Conservation (phyloP, 2,329 filamentous ascomycete genomes). For the Didymella lethalis region DNA sequence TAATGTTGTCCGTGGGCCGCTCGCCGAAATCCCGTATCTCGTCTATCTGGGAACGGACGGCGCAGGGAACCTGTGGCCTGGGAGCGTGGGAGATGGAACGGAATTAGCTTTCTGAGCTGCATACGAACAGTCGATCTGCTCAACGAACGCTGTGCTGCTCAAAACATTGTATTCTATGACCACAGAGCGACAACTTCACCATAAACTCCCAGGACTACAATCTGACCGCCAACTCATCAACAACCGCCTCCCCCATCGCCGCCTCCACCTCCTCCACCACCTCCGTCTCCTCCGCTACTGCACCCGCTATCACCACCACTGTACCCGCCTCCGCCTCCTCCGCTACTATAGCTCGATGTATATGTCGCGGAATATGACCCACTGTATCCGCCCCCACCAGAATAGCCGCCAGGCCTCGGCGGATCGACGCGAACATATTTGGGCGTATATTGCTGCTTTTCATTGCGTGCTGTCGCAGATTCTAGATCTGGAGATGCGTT, state of each 20-base stretch:
- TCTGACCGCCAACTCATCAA: too few species aligned
- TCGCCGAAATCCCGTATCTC: constrained; percentile 20
- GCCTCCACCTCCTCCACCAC: constrained; percentile 9
- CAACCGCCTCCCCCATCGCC: background rate
- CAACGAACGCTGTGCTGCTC: background rate
- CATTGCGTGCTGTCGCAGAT: background rate
- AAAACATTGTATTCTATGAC: background rate
- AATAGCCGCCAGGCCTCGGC: background rate
- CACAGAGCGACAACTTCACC: background rate
- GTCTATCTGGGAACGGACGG: constrained; percentile 25
- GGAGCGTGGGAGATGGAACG: constrained; percentile 4
- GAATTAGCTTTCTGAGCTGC: constrained; percentile 12
- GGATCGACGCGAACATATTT: constrained; percentile 3
- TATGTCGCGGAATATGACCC: background rate
- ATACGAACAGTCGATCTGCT: background rate
- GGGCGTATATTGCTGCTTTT: background rate
- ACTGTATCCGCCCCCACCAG: background rate
- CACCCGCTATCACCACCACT: constrained; percentile 9
- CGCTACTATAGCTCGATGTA: background rate
- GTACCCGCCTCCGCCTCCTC: constrained; percentile 1
- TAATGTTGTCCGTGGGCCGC: constrained; percentile 1
- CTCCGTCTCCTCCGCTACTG: constrained; percentile 12
- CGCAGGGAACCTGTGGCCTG: constrained; percentile 15
- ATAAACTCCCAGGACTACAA: background rate
- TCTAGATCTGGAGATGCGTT: background rate